Base-by-base conservation (phyloP, 352 stramenopile species). In the Phytopythium oedochilum region DNA sequence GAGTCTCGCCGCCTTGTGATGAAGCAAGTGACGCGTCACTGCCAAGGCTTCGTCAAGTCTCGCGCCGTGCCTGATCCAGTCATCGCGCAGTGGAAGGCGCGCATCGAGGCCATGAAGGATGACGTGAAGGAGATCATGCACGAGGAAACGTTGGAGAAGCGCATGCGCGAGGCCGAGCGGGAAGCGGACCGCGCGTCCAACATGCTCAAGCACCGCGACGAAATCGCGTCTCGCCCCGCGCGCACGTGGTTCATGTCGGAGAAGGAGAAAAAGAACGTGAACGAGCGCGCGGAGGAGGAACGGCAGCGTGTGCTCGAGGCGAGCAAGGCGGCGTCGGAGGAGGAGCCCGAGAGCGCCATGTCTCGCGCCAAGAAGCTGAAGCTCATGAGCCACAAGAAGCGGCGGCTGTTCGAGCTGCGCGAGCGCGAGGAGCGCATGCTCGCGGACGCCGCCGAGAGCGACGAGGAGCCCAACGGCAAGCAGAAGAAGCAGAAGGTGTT, bases 181-280 rank as follows among this genome's bases (percentile, higher is more conserved):
- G 94, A 98, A 52, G 86, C 83, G 7, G 81, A 89, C 52, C 80
- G 88, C 5, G 93, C 92, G 17, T 68, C 80, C 1, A 98, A 98
- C 71, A 44, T 98, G 48, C 64, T 98, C 18, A 78, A 78, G 61
- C 89, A 98, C 64, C 75, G 83, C 36, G 89, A 97, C 50, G 93
- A 98, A 61, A 98, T 98, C 53, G 61, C 72, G 9, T 70, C 76
- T 36, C 81, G 92, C 8, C 91, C 90, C 29, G 83, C 84, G 31
- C 83, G 89, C 55, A 97, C 86, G 57, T 98, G 93, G 93, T 97
- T 97, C 60, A 87, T 96, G 74, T 92, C 84, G 35, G 79, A 96
- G 61, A 86, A 82, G 52, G 80, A 96, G 56, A 97, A 97, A 68
- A 88, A 95, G 61, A 82, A 75, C 18, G 73, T 96, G 32, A 73